Base-by-base conservation (phyloP, 1,284 basidiomycete species). In the Trichosporon sp. region DNA sequence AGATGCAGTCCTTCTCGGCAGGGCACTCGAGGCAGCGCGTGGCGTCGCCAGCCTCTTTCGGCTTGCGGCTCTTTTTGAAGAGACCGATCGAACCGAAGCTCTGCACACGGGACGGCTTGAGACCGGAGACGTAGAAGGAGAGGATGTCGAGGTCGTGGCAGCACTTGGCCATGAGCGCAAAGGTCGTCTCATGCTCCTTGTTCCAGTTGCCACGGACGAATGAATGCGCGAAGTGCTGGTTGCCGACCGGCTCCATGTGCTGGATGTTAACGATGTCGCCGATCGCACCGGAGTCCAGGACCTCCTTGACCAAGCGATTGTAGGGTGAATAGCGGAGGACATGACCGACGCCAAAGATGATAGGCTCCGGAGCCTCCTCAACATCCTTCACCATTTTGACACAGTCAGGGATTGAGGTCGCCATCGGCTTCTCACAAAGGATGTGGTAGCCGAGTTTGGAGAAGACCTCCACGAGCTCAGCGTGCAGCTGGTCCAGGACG, bases 361-460 rank as follows among this genome's bases (percentile, higher is more conserved):
- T 66, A 4, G 56, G 66, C 19, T 67, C 86, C 3, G 59, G 38
- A 2, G 89, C 87, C 40, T 89, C 86, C 79, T 88, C 88, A 31
- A 94, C 87, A 0, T 89, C 90, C 61, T 86, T 85, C 72, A 92
- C 89, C 86, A 94, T 94, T 78, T 85, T 86, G 67, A 94, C 81
- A 73, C 92, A 92, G 73, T 92, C 91, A 66, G 87, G 85, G 48
- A 91, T 78, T 68, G 81, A 87, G 1, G 91, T 93, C 0, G 92
- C 91, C 91, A 95, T 92, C 0, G 92, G 93, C 80, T 94, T 95
- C 86, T 95, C 92, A 80, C 92, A 93, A 35, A 95, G 86, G 70
- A 95, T 91, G 78, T 93, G 89, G 79, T 94, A 94, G 0, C 92
- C 92, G 78, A 92, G 91, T 68, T 86, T 87, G 1, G 90, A 89